Evolutionary conservation across 225 moss, liverwort and hornwort genomes (phyloP), one percentile per base, ranked within the genome.

Genomic region (Climacium dendroides): DNA sequence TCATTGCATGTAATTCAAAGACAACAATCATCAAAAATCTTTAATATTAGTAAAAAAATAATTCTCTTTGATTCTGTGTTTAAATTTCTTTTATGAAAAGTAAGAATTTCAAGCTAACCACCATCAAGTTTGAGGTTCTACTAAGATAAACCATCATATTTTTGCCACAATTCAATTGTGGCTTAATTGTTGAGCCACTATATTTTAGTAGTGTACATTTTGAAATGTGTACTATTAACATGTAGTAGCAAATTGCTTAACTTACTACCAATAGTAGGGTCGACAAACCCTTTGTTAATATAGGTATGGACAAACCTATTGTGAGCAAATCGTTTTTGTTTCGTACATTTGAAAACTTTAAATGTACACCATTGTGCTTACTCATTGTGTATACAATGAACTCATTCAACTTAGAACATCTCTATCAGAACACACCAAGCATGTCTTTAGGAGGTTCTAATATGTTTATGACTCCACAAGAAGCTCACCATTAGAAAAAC

Each of bases 381-480:
- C 4, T 13, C 23, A 69, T 39, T 23, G 24, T 70, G 6, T 25
- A 39, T 1, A 39, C 8, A 70, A 41, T 14, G 9, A 28, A 5
- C 6, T 72, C 45, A 45, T 72, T 45, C 6, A 72, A 6, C 45
- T 72, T 9, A 72, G 15, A 28, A 8, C 45, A 28, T 43, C 9
- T 45, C 28, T 9, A 28, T 0, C 2, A 1, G 5, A 9, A 72
- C 0, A 5, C 1, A 0, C 6, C 15, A 71, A 43, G 1, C 1
- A 72, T 0, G 2, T 16, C 28, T 6, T 29, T 1, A 29, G 0
- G 17, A 28, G n/a, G n/a, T n/a, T n/a, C n/a, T n/a, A n/a, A n/a
- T n/a, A n/a, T n/a, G n/a, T n/a, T n/a, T n/a, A n/a, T n/a, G n/a
- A n/a, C n/a, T n/a, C n/a, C n/a, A n/a, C n/a, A n/a, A n/a, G n/a